Evolutionary conservation across 1,139 yeast species (phyloP), one percentile per base, ranked within the genome.

Genomic region (Casaregolazyma lundiana): DNA sequence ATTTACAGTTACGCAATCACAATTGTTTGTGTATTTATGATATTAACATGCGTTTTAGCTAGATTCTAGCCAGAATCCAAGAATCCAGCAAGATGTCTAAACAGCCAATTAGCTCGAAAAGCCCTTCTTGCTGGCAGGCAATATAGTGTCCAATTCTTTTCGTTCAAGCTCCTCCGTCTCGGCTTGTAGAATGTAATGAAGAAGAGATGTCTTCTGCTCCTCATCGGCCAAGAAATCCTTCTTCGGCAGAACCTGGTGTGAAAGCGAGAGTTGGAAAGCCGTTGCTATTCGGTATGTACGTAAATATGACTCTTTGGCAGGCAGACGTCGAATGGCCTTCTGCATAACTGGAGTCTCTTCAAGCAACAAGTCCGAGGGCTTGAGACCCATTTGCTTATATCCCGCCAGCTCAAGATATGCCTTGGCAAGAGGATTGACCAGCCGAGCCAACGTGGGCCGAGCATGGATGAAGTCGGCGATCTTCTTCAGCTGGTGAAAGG

Each of bases 251-350:
- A 92, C 71, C 64, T 86, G 90, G 68, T 88, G 95, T 46, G 94
- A 76, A 57, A 90, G 75, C 45, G 94, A 78, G 54, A 80, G 78
- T 73, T 92, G 98, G 66, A 84, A 89, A 53, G 97, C 97, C 58
- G 94, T 86, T 56, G 92, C 76, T 55, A 86, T 77, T 76, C 98
- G 86, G 80, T 74, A 92, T 66, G 84, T 84, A 75, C 98, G 87
- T 56, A 95, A 88, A 69, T 92, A 92, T 38, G 81, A 72, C 65
- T 84, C 95, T 47, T 80, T 78, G 48, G 80, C 80, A 58, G 97
- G 95, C 62, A 92, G 75, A 78, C 98, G 87, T 53, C 78, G 71
- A 53, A 92, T 71, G 47, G 97, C 98, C 64, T 81, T 88, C 74
- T 88, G 94, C 72, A 84, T 77, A 50, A 80, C 73, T 62, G 90